These are phyloP conservation scores for Calonectria multiphialidica DNA, from an alignment of 2,329 filamentous ascomycete genomes.

Conservation along the genomic window DNA sequence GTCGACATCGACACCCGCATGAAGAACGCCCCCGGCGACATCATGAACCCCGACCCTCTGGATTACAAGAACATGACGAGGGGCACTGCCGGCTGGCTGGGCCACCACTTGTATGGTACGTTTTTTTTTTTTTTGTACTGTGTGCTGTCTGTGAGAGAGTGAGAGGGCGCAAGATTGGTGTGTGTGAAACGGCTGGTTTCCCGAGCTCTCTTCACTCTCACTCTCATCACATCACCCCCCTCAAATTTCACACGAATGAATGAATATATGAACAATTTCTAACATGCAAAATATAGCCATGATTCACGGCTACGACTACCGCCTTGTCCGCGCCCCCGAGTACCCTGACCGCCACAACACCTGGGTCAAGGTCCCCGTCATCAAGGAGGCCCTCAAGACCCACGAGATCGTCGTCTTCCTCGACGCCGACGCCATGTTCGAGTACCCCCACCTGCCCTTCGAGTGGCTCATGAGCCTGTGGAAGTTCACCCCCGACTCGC, in stretches of 20 bases:
- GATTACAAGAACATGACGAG: slow-evolving; percentile 31
- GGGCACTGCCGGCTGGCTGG: slow-evolving; percentile 33
- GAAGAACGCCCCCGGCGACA: slow-evolving; percentile 27
- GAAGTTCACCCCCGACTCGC: slow-evolving; percentile 53
- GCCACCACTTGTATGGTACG: slow-evolving; percentile 40
- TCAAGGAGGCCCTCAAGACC: slow-evolving; percentile 51
- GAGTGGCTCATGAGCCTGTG: slow-evolving; percentile 63
- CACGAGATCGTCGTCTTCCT: slow-evolving; percentile 59
- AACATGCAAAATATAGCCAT: slow-evolving; percentile 32
- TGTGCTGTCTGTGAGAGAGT: too few relatives aligned
- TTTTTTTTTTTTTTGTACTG: too few relatives aligned
- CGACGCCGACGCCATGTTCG: slow-evolving; percentile 58
- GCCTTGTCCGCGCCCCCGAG: slow-evolving; percentile 56
- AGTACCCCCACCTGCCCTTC: slow-evolving; percentile 56
- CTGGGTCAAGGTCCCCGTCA: slow-evolving; percentile 58
- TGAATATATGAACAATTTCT: too few relatives aligned
- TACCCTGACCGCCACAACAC: slow-evolving; percentile 57
- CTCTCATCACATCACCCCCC: too few relatives aligned
- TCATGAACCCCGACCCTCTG: slow-evolving; percentile 30
- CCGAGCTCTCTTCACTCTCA: too few relatives aligned
- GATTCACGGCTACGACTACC: slow-evolving; percentile 64
- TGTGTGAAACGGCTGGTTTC: neutral
- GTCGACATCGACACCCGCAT: slow-evolving; percentile 33
- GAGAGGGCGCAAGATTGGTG: too few relatives aligned
- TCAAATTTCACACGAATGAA: too few relatives aligned